Conservation (phyloP, 371 early-diverging fungal species). For the Syncephalastrum sp. region DNA sequence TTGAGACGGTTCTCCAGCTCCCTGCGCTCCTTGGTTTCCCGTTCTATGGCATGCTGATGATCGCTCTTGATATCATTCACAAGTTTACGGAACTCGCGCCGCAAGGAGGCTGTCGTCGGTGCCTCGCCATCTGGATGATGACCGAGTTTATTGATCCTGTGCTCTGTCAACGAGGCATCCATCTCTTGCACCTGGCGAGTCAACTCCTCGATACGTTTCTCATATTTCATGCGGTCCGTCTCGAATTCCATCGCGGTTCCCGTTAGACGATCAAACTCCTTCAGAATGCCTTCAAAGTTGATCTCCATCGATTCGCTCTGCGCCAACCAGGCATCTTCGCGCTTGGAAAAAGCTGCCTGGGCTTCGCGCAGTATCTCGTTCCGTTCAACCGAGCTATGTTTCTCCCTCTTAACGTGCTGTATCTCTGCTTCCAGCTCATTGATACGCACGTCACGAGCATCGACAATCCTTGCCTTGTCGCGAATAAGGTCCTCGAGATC, state of each 20-base stretch:
- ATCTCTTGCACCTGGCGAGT: constrained; percentile 27
- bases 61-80: constrained; percentile 56
- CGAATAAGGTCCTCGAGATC: constrained; percentile 43
- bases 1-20: constrained; percentile 48
- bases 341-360: constrained; percentile 34
- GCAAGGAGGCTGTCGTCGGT: constrained; percentile 52
- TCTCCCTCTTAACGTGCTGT: constrained; percentile 2
- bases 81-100: constrained; percentile 62
- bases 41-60: constrained; percentile 51
- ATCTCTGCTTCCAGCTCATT: constrained; percentile 26
- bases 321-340: constrained; percentile 42
- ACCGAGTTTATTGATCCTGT: constrained; percentile 34
- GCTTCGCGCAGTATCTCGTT: constrained; percentile 16
- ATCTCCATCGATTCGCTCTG: constrained; percentile 45
- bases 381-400: background rate
- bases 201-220: constrained; percentile 40
- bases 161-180: constrained; percentile 37
- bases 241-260: constrained; percentile 57
- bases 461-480: constrained; percentile 35
- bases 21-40: constrained; percentile 55
- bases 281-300: constrained; percentile 54
- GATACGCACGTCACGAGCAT: constrained; percentile 41
- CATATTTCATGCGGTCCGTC: constrained; percentile 41
- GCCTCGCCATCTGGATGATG: constrained; percentile 9
- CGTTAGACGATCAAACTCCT: constrained; percentile 59